A percentile compares a stretch with the other conserved stretches of the same genome.
Evolutionary conservation across 2,329 filamentous ascomycete species (phyloP).

Genomic region (Ceratocystis huliohia): DNA sequence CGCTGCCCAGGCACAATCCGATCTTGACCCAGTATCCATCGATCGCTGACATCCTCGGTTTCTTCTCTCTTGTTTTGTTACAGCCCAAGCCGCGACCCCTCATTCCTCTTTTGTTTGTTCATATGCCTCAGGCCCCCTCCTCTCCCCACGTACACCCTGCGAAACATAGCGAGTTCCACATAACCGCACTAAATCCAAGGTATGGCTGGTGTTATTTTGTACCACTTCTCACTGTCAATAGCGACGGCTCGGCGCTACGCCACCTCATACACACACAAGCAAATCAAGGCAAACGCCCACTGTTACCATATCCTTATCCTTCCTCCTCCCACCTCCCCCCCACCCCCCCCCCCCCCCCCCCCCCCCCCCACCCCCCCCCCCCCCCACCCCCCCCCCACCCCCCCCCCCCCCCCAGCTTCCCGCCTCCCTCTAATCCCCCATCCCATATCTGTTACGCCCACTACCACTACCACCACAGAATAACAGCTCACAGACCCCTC

Average conservation of each 20-base stretch:
- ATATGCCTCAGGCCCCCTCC: constrained; percentile 15
- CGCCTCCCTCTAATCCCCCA: neutral
- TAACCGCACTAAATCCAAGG: neutral
- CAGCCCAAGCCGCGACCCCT: constrained; percentile 19
- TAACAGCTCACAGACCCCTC: neutral
- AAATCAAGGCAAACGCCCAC: neutral
- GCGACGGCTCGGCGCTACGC: neutral
- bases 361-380: too few relatives aligned
- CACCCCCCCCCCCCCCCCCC: neutral
- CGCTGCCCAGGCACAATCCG: neutral
- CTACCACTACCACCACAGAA: neutral
- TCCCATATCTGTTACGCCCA: neutral
- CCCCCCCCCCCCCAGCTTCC: neutral
- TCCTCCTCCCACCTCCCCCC: neutral
- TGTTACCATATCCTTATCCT: neutral
- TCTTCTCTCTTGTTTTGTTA: neutral
- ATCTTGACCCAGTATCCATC: neutral
- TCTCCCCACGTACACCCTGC: constrained; percentile 18
- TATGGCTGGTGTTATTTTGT: neutral
- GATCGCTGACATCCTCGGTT: neutral
- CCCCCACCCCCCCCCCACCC: neutral
- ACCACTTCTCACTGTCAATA: neutral
- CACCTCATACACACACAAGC: neutral
- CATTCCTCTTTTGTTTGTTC: constrained; percentile 21
- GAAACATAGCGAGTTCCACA: constrained; percentile 19